Base-by-base conservation (phyloP, 2,329 filamentous ascomycete genomes). In the Knoxdaviesia proteae region DNA sequence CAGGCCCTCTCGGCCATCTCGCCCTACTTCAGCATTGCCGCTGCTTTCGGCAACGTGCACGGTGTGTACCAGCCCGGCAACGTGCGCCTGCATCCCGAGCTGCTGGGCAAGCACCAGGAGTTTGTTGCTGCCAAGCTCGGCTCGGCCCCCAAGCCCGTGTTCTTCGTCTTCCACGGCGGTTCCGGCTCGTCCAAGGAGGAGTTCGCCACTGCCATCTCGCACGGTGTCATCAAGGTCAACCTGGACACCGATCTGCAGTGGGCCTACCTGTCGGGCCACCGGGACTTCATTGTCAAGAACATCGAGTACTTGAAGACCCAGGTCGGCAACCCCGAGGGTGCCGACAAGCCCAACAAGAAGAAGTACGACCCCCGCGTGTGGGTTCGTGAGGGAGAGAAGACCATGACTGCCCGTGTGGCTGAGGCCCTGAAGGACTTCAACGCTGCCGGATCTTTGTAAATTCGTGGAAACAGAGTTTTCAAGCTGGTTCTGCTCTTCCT, bases 311-410 rank as follows among this genome's bases (percentile, higher is more conserved):
- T 98, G 53, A 65, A 73, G 67, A 76, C 71, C 47, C 73, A 84
- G 56, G 81, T 96, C 52, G 90, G 90, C 56, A 96, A 96, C 74
- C 87, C 88, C 50, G 87, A 96, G 40, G 87, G 87, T 47, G 78
- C 76, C 11, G 84, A 94, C 68, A 96, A 96, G 80, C 88, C 90
- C 58, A 96, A 98, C 78, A 98, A 98, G 82, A 96, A 94, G 69
- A 79, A 68, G 39, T 34, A 48, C 51, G 60, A 82, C 67, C 84
- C 84, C 53, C 78, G 86, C 64, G 84, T 94, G 58, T 94, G 86
- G 88, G 83, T 94, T 48, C 80, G 86, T 47, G 82, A 87, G 69
- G 90, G 88, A 56, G 90, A 98, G 77, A 93, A 94, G 77, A 86
- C 80, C 57, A 98, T 96, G 88, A 73, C 69, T 56, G 65, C 69